A percentile compares a stretch with the other conserved stretches of the same genome.
phyloP scores from a whole-genome alignment of 305 asterid species.

The Solanum hybrid region DNA sequence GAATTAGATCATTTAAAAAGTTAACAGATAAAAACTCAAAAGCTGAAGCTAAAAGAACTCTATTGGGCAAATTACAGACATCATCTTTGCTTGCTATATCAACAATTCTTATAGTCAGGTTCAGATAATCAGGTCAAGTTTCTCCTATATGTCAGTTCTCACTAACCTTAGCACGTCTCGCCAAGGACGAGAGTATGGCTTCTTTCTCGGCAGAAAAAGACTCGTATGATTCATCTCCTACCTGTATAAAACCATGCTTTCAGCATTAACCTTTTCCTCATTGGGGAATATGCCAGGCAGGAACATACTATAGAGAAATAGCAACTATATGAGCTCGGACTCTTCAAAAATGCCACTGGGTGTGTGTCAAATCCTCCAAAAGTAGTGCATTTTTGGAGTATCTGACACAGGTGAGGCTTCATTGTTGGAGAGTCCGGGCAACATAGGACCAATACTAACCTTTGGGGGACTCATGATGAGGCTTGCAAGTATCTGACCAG shows the following conservation, averaged over 20 bases:
- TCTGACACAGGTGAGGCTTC: background rate
- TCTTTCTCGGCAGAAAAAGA: conserved; percentile 70
- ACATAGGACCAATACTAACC: conserved; percentile 24
- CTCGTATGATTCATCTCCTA: conserved; percentile 88
- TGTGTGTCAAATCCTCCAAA: background rate
- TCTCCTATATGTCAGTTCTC: background rate
- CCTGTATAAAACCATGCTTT: conserved; percentile 33
- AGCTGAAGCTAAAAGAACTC: background rate
- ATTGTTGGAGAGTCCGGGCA: background rate
- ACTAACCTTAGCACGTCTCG: conserved; percentile 86
- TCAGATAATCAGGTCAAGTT: background rate
- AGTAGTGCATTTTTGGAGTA: background rate
- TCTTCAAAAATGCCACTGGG: background rate
- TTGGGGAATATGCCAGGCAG: background rate
- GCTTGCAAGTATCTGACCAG: conserved; percentile 96
- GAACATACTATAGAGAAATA: background rate
- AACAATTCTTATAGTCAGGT: background rate
- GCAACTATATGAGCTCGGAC: background rate
- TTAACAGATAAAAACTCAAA: background rate
- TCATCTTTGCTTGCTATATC: background rate
- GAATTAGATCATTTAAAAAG: background rate
- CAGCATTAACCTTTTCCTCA: background rate
- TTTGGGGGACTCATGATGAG: conserved; percentile 95
- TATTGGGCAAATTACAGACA: background rate
- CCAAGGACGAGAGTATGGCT: conserved; percentile 71